These are phyloP conservation scores for Quercus ilex DNA, from an alignment of 306 rosid genomes.

Conservation along the genomic window DNA sequence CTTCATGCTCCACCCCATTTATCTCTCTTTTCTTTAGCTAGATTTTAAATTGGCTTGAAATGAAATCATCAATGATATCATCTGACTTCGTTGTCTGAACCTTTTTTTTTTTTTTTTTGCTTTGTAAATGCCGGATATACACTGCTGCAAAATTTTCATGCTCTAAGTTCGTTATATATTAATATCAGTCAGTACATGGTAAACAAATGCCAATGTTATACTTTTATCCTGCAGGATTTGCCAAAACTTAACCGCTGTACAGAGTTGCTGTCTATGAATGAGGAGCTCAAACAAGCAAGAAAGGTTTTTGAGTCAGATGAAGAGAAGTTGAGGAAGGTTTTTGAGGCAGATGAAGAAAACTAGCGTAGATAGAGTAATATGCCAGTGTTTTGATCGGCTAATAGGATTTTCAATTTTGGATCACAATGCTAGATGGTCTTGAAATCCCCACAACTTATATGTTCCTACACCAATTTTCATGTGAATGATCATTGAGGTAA, in stretches of 20 bases:
- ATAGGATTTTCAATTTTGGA: background rate
- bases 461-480: too few relatives aligned
- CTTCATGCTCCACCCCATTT: too few relatives aligned
- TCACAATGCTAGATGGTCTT: too few relatives aligned
- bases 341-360: conserved; percentile 60
- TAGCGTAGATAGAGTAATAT: conserved; percentile 21
- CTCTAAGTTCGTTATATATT: background rate
- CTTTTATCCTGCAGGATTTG: conserved; percentile 47
- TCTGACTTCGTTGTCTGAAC: too few relatives aligned
- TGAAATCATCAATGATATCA: too few relatives aligned
- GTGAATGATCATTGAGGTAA: too few relatives aligned
- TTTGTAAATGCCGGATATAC: background rate
- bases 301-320: conserved; percentile 86
- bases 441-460: too few relatives aligned
- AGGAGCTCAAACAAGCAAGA: conserved; percentile 89
- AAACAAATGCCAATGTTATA: background rate
- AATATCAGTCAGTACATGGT: background rate
- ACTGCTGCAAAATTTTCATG: background rate
- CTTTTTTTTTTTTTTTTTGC: background rate
- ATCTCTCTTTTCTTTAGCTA: too few relatives aligned
- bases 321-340: conserved; percentile 76
- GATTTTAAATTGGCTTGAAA: too few relatives aligned
- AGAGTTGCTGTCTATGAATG: conserved; percentile 85
- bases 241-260: conserved; percentile 80
- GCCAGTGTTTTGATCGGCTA: conserved; percentile 14